Evolutionary conservation across 1,284 basidiomycete species (phyloP).

Genomic region (Tilletiaria anomala): DNA sequence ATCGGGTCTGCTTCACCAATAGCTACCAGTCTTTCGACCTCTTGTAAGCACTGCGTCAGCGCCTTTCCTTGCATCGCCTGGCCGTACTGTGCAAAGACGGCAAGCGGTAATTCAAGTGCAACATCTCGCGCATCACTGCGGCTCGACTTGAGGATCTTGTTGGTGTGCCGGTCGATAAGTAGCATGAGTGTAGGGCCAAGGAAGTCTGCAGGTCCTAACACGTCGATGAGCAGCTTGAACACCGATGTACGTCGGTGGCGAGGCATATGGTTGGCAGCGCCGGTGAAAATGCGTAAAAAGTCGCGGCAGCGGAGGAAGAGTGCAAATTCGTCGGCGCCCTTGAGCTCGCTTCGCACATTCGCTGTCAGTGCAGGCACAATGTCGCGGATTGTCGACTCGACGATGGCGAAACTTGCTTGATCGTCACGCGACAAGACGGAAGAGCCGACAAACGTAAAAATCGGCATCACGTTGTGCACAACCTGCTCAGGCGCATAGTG

Average conservation of each 20-base stretch:
- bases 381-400: slow-evolving; percentile 84
- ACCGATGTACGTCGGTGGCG: slow-evolving; percentile 76
- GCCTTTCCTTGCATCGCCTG: slow-evolving; percentile 42
- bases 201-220: slow-evolving; percentile 67
- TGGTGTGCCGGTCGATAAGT: slow-evolving; percentile 62
- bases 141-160: slow-evolving; percentile 53
- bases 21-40: slow-evolving; percentile 4
- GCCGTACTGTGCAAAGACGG: too few species aligned
- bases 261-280: slow-evolving; percentile 71
- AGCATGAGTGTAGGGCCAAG: slow-evolving; percentile 72
- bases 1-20: slow-evolving; percentile 7
- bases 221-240: slow-evolving; percentile 76
- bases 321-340: slow-evolving; percentile 9
- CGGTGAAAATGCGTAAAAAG: slow-evolving; percentile 73
- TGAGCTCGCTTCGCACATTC: slow-evolving; percentile 48
- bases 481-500: slow-evolving; percentile 76
- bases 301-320: slow-evolving; percentile 40
- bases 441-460: slow-evolving; percentile 98
- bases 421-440: slow-evolving; percentile 93
- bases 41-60: slow-evolving; percentile 13
- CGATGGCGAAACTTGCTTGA: slow-evolving; percentile 81
- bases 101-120: too few species aligned
- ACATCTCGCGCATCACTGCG: too few species aligned
- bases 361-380: slow-evolving; percentile 85
- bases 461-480: slow-evolving; percentile 88